These are phyloP conservation scores for Lachancea thermotolerans DNA, from an alignment of 805 yeast genomes.

Conservation along the genomic window DNA sequence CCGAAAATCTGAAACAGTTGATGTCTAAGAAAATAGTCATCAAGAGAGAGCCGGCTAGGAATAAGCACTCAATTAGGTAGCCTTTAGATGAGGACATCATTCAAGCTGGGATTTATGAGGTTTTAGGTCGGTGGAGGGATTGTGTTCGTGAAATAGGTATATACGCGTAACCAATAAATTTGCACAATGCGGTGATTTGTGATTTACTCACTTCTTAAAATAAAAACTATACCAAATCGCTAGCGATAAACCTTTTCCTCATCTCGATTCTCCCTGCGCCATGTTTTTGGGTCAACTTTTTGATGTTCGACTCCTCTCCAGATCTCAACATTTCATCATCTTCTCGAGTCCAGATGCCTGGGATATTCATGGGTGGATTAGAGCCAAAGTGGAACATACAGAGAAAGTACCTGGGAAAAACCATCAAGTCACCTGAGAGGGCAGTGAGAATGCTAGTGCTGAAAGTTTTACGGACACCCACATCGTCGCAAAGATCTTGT, in stretches of 20 bases:
- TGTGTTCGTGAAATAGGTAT: no score
- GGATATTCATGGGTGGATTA: constrained; percentile 38
- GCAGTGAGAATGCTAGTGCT: constrained; percentile 38
- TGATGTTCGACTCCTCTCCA: constrained; percentile 31
- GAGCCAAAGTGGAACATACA: constrained; percentile 35
- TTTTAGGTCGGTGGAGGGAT: background rate
- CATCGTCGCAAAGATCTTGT: constrained; percentile 35
- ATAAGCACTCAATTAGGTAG: constrained; percentile 20
- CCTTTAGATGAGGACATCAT: background rate
- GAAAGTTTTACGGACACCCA: constrained; percentile 38
- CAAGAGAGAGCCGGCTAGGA: constrained; percentile 46
- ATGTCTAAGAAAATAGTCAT: constrained; percentile 56
- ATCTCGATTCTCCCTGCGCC: constrained; percentile 37
- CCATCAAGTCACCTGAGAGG: constrained; percentile 39
- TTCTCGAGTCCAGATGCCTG: constrained; percentile 42
- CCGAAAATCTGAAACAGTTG: constrained; percentile 43
- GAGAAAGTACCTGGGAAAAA: constrained; percentile 38
- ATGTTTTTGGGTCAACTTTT: constrained; percentile 33
- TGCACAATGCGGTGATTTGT: no score
- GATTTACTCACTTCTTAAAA: background rate
- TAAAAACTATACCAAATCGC: constrained; percentile 26
- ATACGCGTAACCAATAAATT: no score
- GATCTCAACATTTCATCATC: constrained; percentile 36
- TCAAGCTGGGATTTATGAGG: background rate
- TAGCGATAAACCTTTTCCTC: constrained; percentile 36